Evolutionary conservation across 202 grass and related monocot species (phyloP).

Genomic region (Alloteropsis angusta): DNA sequence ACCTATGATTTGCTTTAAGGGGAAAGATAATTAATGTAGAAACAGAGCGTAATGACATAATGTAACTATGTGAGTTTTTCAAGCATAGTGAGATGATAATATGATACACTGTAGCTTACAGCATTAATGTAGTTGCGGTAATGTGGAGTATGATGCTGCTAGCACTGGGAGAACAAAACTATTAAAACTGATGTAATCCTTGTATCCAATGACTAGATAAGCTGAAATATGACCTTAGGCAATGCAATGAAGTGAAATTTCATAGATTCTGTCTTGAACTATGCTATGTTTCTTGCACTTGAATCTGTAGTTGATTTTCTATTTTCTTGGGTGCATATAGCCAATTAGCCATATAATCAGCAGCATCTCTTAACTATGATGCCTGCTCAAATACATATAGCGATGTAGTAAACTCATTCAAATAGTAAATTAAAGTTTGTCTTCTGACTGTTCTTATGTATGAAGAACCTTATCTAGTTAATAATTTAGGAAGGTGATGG

Average conservation of each 20-base stretch:
- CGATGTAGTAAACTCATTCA: neutral
- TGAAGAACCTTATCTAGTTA: neutral
- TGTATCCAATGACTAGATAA: neutral
- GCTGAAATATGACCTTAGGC: neutral
- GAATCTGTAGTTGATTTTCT: too few species aligned
- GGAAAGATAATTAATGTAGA: neutral
- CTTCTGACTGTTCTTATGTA: neutral
- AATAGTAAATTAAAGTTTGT: neutral
- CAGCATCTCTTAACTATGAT: neutral
- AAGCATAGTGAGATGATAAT: neutral
- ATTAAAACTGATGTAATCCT: neutral
- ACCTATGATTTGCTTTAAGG: neutral
- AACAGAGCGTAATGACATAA: neutral
- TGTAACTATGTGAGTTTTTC: neutral
- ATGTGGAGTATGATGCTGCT: neutral
- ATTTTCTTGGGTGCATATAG: neutral
- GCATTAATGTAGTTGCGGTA: neutral
- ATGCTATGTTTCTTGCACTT: neutral
- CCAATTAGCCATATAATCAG: neutral
- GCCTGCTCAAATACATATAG: neutral
- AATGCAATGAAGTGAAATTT: neutral
- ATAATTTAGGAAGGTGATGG: neutral
- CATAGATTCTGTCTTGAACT: neutral
- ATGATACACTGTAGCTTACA: neutral
- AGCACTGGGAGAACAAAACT: neutral